phyloP scores from a whole-genome alignment of 164 flowering plant genomes.

The Tinospora cordifolia region DNA sequence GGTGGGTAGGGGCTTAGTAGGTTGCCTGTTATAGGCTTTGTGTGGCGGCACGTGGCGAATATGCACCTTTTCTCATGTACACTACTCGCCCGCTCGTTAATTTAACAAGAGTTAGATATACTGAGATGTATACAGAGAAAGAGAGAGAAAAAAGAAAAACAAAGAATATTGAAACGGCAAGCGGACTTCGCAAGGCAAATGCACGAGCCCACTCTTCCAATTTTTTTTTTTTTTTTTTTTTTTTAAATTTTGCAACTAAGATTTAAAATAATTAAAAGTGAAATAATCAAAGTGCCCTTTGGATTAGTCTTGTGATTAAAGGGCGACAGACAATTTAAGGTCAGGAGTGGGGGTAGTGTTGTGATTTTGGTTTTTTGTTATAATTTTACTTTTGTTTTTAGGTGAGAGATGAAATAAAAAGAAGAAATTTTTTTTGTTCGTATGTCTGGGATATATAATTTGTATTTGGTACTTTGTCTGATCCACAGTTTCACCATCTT shows the following conservation, averaged over 20 bases:
- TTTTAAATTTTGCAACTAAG: neutral
- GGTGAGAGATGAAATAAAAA: neutral
- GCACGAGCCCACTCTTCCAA: neutral
- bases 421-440: neutral
- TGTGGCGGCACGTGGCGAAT: conserved; percentile 19
- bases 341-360: neutral
- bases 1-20: neutral
- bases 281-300: neutral
- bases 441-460: neutral
- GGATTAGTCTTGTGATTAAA: neutral
- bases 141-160: neutral
- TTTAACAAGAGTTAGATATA: neutral
- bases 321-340: neutral
- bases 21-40: conserved; percentile 11
- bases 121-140: neutral
- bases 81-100: conserved; percentile 7
- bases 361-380: neutral
- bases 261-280: neutral
- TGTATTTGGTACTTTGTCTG: conserved; percentile 7
- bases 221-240: no score
- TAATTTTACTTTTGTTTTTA: neutral
- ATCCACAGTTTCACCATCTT: conserved; percentile 1
- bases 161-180: neutral
- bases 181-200: conserved; percentile 4
- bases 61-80: conserved; percentile 16